Base-by-base conservation (phyloP, 179 eudicot species). In the Beta lomatogona region DNA sequence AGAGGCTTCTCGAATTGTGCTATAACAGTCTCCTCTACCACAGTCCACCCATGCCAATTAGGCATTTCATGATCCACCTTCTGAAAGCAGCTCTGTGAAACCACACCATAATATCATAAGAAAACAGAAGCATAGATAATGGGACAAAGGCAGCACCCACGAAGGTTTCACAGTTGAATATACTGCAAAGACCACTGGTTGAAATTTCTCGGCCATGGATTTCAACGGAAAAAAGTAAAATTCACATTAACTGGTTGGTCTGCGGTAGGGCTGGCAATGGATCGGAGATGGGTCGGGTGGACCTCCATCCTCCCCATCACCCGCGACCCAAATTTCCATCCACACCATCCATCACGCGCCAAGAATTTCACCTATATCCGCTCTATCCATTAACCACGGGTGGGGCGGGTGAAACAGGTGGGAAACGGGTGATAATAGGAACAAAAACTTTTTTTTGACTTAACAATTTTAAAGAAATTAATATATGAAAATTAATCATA, bases 1-100 rank as follows among this genome's bases (percentile, higher is more conserved):
- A 58, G 13, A 46, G 73, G 83, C 77, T 82, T 78, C 75, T 93
- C 97, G 57, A 52, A 77, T 70, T 93, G 95, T 60, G 89, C 82
- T 73, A 87, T 76, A 45, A 95, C 83, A 60, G 87, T 82, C 82
- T 95, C 97, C 83, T 93, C 92, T 16, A 88, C 91, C 44, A 95
- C 83, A 36, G 78, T 82, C 98, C 98, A 95, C 68, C 89, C 93
- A 16, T 80, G 79, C 9, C 54, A 19, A 28, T 74, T 57, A 15
- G 88, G 52, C 9, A 22, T 79, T n/a, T 70, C 78, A 44, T 86
- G 45, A 64, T 69, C 80, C 0, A 55, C 15, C 44, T 82, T 81
- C 68, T 75, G 74, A 58, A 77, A 84, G 87, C 96, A 94, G 81
- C 88, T 88, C 98, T 93, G 85, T 44, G 10, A 25, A 50, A 22